Evolutionary conservation across 345 rosid genomes (phyloP), one percentile per base, ranked within the genome.

Genomic region (Salix purpurea): DNA sequence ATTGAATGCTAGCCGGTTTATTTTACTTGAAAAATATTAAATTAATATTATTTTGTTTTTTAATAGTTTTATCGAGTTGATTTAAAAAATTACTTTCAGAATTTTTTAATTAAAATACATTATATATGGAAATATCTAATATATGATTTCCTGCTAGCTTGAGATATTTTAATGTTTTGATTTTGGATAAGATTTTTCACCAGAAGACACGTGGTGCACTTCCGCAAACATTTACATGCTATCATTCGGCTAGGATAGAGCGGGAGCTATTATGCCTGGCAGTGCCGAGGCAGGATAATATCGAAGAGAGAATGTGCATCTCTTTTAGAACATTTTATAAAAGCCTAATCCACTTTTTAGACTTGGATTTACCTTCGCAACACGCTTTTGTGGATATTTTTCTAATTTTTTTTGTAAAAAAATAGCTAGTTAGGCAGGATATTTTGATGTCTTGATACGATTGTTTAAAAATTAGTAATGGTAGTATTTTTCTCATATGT

Each of bases 161-260:
- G 64, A 19, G 74, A 71, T 19, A 54, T 28, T 48, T 36, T 28
- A 0, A 30, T 30, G 40, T 6, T 6, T 10, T 71, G 16, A 37
- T 7, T 50, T 24, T 42, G 65, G 85, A 78, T 76, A 30, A 62
- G 80, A 71, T 64, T 28, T 42, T 71, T 21, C 52, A 58, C 4
- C 34, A 62, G 21, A 11, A 21, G 80, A 76, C 80, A 82, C 82
- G 85, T 82, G 82, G 75, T 26, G 46, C 39, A 52, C 73, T 24
- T n/a, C 58, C 54, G 15, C 0, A 10, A 69, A 18, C 58, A 74
- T 4, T 62, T 5, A 6, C 19, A 15, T 39, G 28, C 6, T 37
- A 14, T 39, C 36, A 34, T 9, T 8, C 44, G 72, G 72, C 78
- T 19, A 32, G 67, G 58, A 37, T 14, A 18, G 58, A 39, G 67